Percentiles rank a stretch among this genome's conserved stretches.
phyloP scores from a whole-genome alignment of 164 flowering plant genomes.

The Stephania yunnanensis region DNA sequence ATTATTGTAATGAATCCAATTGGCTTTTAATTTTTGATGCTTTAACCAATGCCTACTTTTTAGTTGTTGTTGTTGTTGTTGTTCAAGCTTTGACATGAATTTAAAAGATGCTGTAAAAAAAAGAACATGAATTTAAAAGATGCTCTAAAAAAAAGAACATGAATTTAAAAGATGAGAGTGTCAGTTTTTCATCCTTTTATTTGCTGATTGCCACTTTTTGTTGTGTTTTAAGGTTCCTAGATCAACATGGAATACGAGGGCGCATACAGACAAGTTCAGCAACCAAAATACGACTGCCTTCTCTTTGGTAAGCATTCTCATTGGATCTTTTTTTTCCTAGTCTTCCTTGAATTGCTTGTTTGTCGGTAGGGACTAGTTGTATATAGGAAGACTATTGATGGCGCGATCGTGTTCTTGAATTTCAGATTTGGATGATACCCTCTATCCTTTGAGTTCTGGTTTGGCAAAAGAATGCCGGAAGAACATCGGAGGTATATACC shows the following conservation, averaged over 20 bases:
- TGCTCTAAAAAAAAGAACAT: background rate
- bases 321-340: no score
- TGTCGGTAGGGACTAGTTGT: background rate
- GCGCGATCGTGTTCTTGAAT: slow-evolving; percentile 5
- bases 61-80: background rate
- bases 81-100: background rate
- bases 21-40: background rate
- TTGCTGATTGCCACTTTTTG: background rate
- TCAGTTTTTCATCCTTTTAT: background rate
- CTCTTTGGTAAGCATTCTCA: slow-evolving; percentile 50
- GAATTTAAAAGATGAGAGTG: no score
- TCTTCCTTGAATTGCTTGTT: background rate
- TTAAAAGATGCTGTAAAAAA: background rate
- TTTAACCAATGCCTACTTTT: background rate
- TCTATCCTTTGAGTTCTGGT: slow-evolving; percentile 71
- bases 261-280: slow-evolving; percentile 19
- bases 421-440: slow-evolving; percentile 77
- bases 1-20: background rate
- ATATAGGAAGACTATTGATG: background rate
- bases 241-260: slow-evolving; percentile 39
- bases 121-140: background rate
- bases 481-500: slow-evolving; percentile 55
- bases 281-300: slow-evolving; percentile 57
- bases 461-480: slow-evolving; percentile 38
- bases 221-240: slow-evolving; percentile 4